These are phyloP conservation scores for Linnemannia zychae DNA, from an alignment of 192 early-diverging fungal species.

Conservation along the genomic window DNA sequence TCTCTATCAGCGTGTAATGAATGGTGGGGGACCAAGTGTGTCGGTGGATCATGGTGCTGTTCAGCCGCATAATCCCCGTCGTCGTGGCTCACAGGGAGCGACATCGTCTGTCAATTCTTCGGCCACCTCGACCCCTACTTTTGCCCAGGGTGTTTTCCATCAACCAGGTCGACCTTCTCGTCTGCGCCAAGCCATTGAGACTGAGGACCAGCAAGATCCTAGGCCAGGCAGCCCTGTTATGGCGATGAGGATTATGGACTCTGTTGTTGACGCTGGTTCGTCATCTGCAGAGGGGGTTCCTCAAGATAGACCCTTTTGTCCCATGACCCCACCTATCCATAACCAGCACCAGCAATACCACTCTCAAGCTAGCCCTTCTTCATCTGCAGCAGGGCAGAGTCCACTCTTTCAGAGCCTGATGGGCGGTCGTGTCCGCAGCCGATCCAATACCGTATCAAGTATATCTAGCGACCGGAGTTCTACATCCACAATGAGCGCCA, in stretches of 20 bases:
- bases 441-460: constrained; percentile 26
- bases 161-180: constrained; percentile 40
- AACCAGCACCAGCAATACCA: too few species aligned
- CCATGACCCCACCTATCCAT: not conserved
- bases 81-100: not conserved
- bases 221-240: not conserved
- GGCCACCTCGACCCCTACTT: not conserved
- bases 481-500: not conserved
- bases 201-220: not conserved
- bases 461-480: not conserved
- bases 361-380: not conserved
- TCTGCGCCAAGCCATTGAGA: constrained; percentile 31
- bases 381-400: constrained; percentile 17
- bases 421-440: constrained; percentile 15
- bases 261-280: not conserved
- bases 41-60: not conserved
- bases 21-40: too few species aligned
- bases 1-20: not conserved
- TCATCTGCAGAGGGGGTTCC: not conserved
- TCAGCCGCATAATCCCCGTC: not conserved
- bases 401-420: constrained; percentile 38
- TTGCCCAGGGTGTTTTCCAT: constrained; percentile 11
- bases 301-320: not conserved
- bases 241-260: too few species aligned
- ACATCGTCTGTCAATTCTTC: not conserved